Conservation (phyloP, 2,329 filamentous ascomycete species). For the Trichoderma cornu-damae region DNA sequence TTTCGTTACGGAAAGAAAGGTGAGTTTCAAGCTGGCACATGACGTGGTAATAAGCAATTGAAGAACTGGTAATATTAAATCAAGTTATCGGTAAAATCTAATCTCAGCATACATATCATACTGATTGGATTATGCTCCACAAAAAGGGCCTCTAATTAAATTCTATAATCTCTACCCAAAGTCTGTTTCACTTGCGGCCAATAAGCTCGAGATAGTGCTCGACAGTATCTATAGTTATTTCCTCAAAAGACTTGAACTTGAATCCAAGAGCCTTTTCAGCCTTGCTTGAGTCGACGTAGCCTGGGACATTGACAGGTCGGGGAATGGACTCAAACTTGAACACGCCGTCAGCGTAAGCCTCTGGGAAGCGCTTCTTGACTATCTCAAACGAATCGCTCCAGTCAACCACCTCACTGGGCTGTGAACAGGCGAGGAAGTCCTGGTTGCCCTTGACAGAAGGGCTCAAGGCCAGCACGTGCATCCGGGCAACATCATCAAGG, state of each 20-base stretch:
- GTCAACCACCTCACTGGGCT: background rate
- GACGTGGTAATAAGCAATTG: too few species aligned
- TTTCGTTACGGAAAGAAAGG: too few species aligned
- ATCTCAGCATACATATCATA: background rate
- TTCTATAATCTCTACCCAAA: background rate
- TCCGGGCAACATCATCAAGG: conserved; percentile 20
- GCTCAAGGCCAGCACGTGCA: conserved; percentile 13
- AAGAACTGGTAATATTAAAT: background rate
- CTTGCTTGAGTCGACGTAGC: conserved; percentile 26
- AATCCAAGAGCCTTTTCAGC: conserved; percentile 33
- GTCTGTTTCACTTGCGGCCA: background rate
- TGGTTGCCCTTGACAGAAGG: conserved; percentile 7
- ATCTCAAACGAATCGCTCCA: conserved; percentile 5
- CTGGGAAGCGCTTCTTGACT: conserved; percentile 17
- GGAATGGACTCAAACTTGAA: conserved; percentile 17
- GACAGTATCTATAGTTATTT: conserved; percentile 32
- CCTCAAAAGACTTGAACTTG: conserved; percentile 31
- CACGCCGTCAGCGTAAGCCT: conserved; percentile 10
- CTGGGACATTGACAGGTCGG: background rate
- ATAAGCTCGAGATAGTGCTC: conserved; percentile 33
- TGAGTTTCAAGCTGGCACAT: too few species aligned
- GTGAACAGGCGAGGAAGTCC: conserved; percentile 15
- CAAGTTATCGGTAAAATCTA: background rate
- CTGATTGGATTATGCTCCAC: background rate
- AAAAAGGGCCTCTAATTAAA: background rate